These are phyloP conservation scores for Chrysanthemum seticuspe DNA, from an alignment of 129 eudicot species.

Conservation along the genomic window DNA sequence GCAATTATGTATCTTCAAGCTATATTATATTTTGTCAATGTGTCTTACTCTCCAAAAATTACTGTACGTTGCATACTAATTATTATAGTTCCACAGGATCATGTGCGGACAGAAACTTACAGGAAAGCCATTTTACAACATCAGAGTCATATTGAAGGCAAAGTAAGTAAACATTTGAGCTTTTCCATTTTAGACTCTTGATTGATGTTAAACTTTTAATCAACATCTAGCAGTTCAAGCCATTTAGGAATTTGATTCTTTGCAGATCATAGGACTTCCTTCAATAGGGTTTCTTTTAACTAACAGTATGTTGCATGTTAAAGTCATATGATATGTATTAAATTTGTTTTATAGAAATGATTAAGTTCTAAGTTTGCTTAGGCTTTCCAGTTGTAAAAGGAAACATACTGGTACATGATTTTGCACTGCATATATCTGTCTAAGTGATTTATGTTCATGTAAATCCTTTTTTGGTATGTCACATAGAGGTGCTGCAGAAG, in stretches of 20 bases:
- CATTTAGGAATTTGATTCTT: too few relatives aligned
- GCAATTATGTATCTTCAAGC: constrained; percentile 12
- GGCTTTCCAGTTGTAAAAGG: too few relatives aligned
- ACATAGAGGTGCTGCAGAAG: not conserved
- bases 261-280: too few relatives aligned
- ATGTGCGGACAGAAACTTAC: constrained; percentile 87
- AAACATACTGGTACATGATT: too few relatives aligned
- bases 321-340: too few relatives aligned
- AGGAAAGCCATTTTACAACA: constrained; percentile 82
- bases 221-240: too few relatives aligned
- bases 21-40: not conserved
- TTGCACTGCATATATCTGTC: too few relatives aligned
- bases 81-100: constrained; percentile 58
- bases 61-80: constrained; percentile 1
- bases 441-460: not conserved
- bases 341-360: too few relatives aligned
- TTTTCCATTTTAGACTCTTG: constrained; percentile 3
- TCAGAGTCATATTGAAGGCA: constrained; percentile 70
- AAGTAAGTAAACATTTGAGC: constrained; percentile 47
- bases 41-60: constrained; percentile 4
- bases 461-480: not conserved
- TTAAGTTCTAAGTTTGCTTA: too few relatives aligned
- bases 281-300: too few relatives aligned
- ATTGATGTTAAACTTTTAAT: not conserved
- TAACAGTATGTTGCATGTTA: too few relatives aligned